phyloP scores from a whole-genome alignment of 768 basidiomycete species.

The Phanerochaete carnosa region DNA sequence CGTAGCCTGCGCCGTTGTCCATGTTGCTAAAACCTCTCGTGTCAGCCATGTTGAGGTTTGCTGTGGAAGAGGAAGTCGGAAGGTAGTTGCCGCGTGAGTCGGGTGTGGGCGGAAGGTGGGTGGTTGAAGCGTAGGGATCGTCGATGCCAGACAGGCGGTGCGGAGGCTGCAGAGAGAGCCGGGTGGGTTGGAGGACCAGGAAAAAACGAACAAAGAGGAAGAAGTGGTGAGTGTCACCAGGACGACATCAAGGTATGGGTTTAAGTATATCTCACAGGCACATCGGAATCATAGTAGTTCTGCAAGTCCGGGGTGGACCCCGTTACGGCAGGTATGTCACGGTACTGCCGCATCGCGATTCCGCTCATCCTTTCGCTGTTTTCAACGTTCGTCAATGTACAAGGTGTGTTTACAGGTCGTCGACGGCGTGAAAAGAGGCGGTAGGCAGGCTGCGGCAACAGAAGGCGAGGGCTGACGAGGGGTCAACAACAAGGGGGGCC shows the following conservation, averaged over 20 bases:
- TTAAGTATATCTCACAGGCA: constrained; percentile 10
- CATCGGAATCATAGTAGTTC: constrained; percentile 11
- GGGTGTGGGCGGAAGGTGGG: constrained; percentile 14
- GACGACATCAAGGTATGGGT: constrained; percentile 6
- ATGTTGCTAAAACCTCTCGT: constrained; percentile 31
- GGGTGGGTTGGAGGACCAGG: background rate
- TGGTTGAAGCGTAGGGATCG: constrained; percentile 33
- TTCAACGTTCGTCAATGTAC: background rate
- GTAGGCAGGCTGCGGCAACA: background rate
- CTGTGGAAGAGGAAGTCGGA: constrained; percentile 3
- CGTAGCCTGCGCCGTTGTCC: constrained; percentile 20
- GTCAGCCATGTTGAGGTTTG: background rate
- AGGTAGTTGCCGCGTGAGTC: constrained; percentile 19
- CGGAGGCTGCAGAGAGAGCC: constrained; percentile 29
- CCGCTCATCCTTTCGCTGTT: background rate
- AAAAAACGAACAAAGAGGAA: background rate
- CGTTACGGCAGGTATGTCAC: constrained; percentile 10
- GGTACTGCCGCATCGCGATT: constrained; percentile 3
- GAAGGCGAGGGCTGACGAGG: background rate
- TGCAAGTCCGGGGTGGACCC: constrained; percentile 9
- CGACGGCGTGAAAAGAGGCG: background rate
- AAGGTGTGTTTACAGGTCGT: background rate
- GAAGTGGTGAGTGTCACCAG: constrained; percentile 12
- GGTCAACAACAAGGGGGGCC: background rate
- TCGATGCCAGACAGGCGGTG: constrained; percentile 32